phyloP scores from a whole-genome alignment of 2,329 filamentous ascomycete species.

The Talaromyces marneffei region DNA sequence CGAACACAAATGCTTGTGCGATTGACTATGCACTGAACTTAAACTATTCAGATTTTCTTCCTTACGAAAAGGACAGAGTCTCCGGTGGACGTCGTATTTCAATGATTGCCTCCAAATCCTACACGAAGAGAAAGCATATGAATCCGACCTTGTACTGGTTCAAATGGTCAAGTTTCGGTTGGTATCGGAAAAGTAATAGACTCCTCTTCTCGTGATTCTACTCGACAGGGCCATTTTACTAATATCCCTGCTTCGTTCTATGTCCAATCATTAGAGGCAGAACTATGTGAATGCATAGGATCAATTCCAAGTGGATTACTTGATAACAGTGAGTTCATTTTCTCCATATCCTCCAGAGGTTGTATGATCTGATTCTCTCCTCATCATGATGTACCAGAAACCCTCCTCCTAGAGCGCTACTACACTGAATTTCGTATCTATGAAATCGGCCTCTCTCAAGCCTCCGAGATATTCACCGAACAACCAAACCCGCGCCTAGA shows the following conservation, averaged over 20 bases:
- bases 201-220: background rate
- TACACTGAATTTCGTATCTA: conserved; percentile 2
- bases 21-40: background rate
- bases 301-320: background rate
- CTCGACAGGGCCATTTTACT: background rate
- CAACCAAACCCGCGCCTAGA: background rate
- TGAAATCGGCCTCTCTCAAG: conserved; percentile 6
- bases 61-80: background rate
- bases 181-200: conserved; percentile 3
- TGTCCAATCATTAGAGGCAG: background rate
- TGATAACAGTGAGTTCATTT: background rate
- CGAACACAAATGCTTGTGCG: background rate
- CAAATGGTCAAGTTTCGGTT: background rate
- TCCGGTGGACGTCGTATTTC: conserved; percentile 1
- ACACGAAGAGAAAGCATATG: background rate
- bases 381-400: background rate
- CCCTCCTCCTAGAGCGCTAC: background rate
- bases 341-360: too few species aligned
- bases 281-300: background rate
- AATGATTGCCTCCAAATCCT: background rate
- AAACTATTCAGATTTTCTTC: background rate
- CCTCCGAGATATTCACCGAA: background rate
- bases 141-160: background rate
- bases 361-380: background rate
- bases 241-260: conserved; percentile 5